Evolutionary conservation across 345 rosid genomes (phyloP).

Genomic region (Lepidium africanum): DNA sequence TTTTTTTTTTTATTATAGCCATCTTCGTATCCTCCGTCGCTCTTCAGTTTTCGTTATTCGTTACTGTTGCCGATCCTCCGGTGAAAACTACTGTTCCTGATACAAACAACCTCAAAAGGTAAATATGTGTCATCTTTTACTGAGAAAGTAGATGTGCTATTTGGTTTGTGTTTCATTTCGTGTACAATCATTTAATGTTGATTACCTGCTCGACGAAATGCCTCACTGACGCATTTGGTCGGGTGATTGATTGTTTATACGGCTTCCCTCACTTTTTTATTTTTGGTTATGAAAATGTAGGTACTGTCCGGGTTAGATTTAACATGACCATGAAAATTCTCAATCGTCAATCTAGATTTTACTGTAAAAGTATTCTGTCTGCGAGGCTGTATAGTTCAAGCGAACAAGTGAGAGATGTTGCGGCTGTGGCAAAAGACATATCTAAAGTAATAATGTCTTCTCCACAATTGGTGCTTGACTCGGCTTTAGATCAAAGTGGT

Average conservation of each 20-base stretch:
- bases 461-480: constrained; percentile 45
- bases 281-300: constrained; percentile 2
- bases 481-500: constrained; percentile 72
- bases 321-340: constrained; percentile 14
- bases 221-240: not conserved
- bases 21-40: not conserved
- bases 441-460: constrained; percentile 68
- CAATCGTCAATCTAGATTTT: not conserved
- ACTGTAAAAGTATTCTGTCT: constrained; percentile 16
- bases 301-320: not conserved
- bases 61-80: not conserved
- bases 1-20: no score
- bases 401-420: constrained; percentile 32
- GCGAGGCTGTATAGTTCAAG: constrained; percentile 31
- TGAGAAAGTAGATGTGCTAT: not conserved
- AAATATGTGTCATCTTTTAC: not conserved
- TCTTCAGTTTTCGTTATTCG: not conserved
- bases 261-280: not conserved
- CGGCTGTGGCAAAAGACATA: constrained; percentile 34
- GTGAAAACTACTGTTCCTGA: not conserved
- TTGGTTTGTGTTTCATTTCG: not conserved
- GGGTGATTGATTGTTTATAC: not conserved
- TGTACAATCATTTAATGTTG: not conserved
- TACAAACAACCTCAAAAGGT: not conserved
- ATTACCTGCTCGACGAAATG: constrained; percentile 23